Evolutionary conservation across 306 rosid species (phyloP), one percentile per base, ranked within the genome.

Genomic region (Phaseolus lunatus): DNA sequence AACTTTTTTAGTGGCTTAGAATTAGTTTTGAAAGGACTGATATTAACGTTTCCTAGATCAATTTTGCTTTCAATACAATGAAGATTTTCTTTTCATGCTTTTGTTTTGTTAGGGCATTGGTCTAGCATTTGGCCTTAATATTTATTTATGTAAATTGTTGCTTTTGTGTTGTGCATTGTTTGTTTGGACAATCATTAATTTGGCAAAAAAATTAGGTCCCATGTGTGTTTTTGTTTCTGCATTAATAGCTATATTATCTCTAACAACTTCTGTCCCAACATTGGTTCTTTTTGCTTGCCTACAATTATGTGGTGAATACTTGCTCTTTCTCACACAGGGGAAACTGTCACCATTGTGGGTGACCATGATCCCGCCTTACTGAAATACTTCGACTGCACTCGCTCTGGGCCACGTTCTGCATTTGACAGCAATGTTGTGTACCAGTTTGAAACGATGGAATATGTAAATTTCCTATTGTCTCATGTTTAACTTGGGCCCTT

Each of bases 401-500:
- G 81, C 52, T 81, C 85, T 1, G 81, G 81, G 26, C 85, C 85
- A 48, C 81, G 81, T 50, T 81, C 85, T 14, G 85, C 85, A 26
- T 81, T 81, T 14, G 85, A 81, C 69, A 75, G 52, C 73, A 81
- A 81, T 75, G 85, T 81, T 61, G 85, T 81, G 16, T 75, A 77
- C 83, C 97, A 90, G 86, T 92, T 92, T 64, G 93, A 92, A 59
- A 89, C 87, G 67, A 93, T 93, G 97, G 94, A 90, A 93, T 90
- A 90, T 66, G 97, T 93, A 87, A 87, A 85, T 16, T 70, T 29
- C 12, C 27, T 3, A 29, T 47, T 24, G 13, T 49, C 22, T 11
- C 12, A 3, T 19, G 49, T 63, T 18, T 53, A 18, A 75, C 56
- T 15, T 7, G 11, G 13, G 3, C 52, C 63, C 33, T 49, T 37